Base-by-base conservation (phyloP, 1,139 yeast species). In the Kodamaea derodonti region DNA sequence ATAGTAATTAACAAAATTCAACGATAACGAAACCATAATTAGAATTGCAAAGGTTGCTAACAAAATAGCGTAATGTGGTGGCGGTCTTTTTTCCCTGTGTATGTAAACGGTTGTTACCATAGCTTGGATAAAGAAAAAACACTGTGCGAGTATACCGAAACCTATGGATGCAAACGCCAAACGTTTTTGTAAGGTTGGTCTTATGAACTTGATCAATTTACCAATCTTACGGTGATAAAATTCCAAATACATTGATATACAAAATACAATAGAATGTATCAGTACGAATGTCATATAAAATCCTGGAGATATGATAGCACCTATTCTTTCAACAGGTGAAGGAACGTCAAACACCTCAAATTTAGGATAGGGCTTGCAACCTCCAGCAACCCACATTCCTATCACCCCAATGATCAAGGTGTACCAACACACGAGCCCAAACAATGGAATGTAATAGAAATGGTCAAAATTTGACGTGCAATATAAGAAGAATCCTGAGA, bases 201-300 rank as follows among this genome's bases (percentile, higher is more conserved):
- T 50, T 37, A 57, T 56, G 35, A 51, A 57, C 41, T 57, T 58
- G 43, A 58, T 57, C 36, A 58, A 49, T 46, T 58, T 57, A 17
- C 63, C 62, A 33, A 57, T 57, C 40, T 54, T 54, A 24, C 63
- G 48, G 38, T 57, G 63, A 49, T 56, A 57, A 43, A 47, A 57
- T 34, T 57, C 62, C 35, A 58, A 47, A 38, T 54, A 58, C 47
- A 56, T 55, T 28, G 58, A 54, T 17, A 46, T 28, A 28, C 59
- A 53, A 37, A 56, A 58, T 4, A 53, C 51, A 12, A 56, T 38
- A 2, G 58, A 47, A 36, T 58, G 62, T 24, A 57, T 51, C 6
- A 49, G 47, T 7, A 52, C 39, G 36, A 57, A 57, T 2, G 51
- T 35, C 14, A 54, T 29, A 39, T 55, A 57, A 42, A 57, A 56